A percentile compares a stretch with the other conserved stretches of the same genome.
Evolutionary conservation across 2,329 filamentous ascomycete species (phyloP).

Genomic region (Monosporascus sp.): DNA sequence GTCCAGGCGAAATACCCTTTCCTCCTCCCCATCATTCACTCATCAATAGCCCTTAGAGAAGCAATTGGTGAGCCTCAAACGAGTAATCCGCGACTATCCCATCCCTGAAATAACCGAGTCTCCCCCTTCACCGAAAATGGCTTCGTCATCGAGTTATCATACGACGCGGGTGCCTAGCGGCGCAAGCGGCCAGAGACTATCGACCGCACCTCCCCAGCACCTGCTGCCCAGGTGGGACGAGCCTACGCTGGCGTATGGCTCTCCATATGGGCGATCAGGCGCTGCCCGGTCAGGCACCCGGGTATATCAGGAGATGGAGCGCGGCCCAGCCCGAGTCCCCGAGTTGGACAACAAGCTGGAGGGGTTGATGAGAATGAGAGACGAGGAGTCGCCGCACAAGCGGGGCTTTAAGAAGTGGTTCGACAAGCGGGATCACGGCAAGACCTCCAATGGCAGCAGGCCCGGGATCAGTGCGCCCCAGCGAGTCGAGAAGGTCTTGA

Average conservation of each 20-base stretch:
- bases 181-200: neutral
- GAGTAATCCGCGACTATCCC: neutral
- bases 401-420: constrained; percentile 8
- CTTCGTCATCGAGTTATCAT: constrained; percentile 4
- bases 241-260: constrained; percentile 14
- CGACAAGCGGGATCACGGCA: neutral
- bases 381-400: neutral
- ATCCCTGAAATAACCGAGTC: neutral
- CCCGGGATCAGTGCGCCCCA: constrained; percentile 8
- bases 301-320: constrained; percentile 2
- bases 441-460: neutral
- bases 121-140: neutral
- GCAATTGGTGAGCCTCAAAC: neutral
- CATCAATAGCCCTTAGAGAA: neutral
- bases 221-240: constrained; percentile 1
- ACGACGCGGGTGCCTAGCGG: neutral
- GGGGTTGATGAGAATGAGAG: neutral
- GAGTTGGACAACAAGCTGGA: constrained; percentile 1
- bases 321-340: neutral
- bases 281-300: neutral
- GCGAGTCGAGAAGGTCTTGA: neutral
- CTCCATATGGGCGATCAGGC: neutral
- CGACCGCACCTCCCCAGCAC: neutral
- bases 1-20: neutral
- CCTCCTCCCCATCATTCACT: neutral